These are phyloP conservation scores for Solanum clarkiae DNA, from an alignment of 257 asterid species.

Conservation along the genomic window DNA sequence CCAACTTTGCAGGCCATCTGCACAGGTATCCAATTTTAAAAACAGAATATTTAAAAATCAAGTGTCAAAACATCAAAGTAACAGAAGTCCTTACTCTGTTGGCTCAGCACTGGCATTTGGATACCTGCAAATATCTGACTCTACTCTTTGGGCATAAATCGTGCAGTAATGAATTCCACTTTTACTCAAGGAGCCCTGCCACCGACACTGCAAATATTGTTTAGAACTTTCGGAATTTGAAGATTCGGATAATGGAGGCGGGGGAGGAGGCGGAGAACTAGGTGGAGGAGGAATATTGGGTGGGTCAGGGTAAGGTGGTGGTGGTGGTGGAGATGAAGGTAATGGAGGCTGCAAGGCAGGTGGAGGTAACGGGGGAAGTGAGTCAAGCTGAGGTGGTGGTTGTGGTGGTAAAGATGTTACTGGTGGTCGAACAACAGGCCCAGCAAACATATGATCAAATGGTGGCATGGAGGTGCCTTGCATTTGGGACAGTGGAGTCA, in stretches of 20 bases:
- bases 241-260: constrained; percentile 43
- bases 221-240: constrained; percentile 21
- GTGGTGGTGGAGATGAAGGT: constrained; percentile 49
- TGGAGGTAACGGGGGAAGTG: constrained; percentile 17
- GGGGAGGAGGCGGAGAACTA: constrained; percentile 43
- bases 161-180: constrained; percentile 80
- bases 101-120: constrained; percentile 66
- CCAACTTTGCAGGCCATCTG: constrained; percentile 93
- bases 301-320: constrained; percentile 47
- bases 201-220: constrained; percentile 22
- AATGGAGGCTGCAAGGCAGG: constrained; percentile 30
- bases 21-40: constrained; percentile 8
- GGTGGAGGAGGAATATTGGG: constrained; percentile 61
- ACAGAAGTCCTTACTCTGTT: constrained; percentile 41
- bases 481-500: constrained; percentile 53
- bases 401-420: constrained; percentile 23
- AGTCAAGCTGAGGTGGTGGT: constrained; percentile 7
- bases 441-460: constrained; percentile 51
- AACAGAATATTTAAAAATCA: neutral
- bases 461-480: constrained; percentile 50
- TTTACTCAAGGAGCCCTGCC: constrained; percentile 90
- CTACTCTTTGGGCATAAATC: constrained; percentile 63
- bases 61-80: constrained; percentile 6
- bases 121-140: constrained; percentile 77
- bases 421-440: constrained; percentile 51